These are phyloP conservation scores for Aleurites moluccanus DNA, from an alignment of 441 rosid species.

Conservation along the genomic window DNA sequence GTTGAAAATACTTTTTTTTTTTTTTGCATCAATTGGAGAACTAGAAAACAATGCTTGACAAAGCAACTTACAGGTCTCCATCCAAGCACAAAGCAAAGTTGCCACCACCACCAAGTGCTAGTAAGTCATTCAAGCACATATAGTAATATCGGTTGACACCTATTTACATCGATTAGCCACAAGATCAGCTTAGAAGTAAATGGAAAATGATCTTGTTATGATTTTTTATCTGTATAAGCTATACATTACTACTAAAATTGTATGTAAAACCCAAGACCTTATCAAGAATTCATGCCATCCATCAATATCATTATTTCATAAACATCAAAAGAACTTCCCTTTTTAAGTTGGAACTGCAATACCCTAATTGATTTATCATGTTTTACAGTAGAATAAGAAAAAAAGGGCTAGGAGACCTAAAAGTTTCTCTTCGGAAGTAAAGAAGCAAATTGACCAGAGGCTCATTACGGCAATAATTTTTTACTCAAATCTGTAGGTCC, in stretches of 20 bases:
- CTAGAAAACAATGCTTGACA: conserved; percentile 9
- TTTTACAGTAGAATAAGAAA: background rate
- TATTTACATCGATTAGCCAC: conserved; percentile 29
- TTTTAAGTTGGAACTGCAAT: background rate
- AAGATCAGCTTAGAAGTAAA: conserved; percentile 17
- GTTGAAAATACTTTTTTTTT: background rate
- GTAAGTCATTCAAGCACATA: conserved; percentile 81
- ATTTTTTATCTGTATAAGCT: background rate
- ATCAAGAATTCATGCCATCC: background rate
- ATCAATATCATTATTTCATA: conserved; percentile 10
- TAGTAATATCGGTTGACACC: conserved; percentile 91
- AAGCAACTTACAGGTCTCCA: conserved; percentile 78
- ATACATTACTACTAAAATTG: background rate
- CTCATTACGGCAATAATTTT: conserved; percentile 8
- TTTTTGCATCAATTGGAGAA: background rate
- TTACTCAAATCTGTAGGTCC: background rate
- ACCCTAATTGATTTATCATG: background rate
- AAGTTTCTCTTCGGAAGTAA: background rate
- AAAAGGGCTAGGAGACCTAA: background rate
- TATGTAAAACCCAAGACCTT: background rate
- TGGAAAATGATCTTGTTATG: background rate
- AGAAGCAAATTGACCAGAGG: background rate
- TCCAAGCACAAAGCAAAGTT: conserved; percentile 79
- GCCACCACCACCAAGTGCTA: conserved; percentile 91
- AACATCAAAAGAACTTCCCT: background rate